Evolutionary conservation across 2,329 filamentous ascomycete genomes (phyloP).

Genomic region (Blastomyces silverae): DNA sequence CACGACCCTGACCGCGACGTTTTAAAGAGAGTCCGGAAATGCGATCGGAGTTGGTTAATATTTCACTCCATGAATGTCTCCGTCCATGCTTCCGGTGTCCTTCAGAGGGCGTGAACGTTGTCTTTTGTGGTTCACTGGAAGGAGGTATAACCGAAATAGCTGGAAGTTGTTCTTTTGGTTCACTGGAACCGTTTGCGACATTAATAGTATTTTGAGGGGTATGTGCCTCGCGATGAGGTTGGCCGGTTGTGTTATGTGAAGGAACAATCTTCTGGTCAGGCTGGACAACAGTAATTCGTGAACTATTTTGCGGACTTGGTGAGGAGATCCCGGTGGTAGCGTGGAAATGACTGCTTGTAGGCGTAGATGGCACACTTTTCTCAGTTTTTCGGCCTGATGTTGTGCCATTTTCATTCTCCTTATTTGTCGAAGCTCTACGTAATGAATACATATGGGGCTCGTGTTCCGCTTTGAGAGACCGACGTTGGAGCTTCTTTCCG

Average conservation of each 20-base stretch:
- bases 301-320: not conserved
- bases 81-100: not conserved
- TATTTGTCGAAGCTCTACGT: slow-evolving; percentile 2
- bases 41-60: slow-evolving; percentile 5
- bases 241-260: too few relatives aligned
- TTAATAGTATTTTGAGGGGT: not conserved
- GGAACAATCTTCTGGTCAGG: not conserved
- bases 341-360: not conserved
- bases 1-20: not conserved
- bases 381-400: not conserved
- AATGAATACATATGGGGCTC: slow-evolving; percentile 5
- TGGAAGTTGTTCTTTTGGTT: not conserved
- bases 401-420: not conserved
- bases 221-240: not conserved
- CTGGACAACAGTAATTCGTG: not conserved
- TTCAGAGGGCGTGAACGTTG: not conserved
- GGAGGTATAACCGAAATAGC: not conserved
- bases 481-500: slow-evolving; percentile 8
- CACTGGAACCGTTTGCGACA: not conserved
- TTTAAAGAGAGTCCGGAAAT: not conserved
- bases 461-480: not conserved
- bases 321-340: not conserved
- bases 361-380: slow-evolving; percentile 1
- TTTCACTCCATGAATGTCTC: slow-evolving; percentile 9
- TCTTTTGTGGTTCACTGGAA: not conserved